phyloP scores from a whole-genome alignment of 2,329 filamentous ascomycete species.

The Aureobasidium pullulans region DNA sequence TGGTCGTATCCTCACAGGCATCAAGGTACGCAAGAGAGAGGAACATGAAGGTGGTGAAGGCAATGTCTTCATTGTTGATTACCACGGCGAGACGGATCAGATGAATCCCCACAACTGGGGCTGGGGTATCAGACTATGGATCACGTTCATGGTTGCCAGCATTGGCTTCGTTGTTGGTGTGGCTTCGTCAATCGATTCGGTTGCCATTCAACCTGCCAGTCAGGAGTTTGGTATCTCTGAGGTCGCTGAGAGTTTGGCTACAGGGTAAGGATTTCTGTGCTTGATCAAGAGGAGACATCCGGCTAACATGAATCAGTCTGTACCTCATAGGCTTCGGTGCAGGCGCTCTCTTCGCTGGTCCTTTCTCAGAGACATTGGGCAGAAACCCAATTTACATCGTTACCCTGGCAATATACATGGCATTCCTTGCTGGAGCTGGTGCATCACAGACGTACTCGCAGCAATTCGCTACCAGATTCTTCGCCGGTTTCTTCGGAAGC shows the following conservation, averaged over 20 bases:
- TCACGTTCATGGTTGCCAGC: conserved; percentile 28
- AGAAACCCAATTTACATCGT: conserved; percentile 42
- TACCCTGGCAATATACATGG: conserved; percentile 40
- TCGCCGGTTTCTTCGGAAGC: conserved; percentile 42
- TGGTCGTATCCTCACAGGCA: conserved; percentile 29
- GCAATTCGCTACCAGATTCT: conserved; percentile 43
- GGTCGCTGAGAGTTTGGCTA: conserved; percentile 45
- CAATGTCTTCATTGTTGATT: conserved; percentile 33
- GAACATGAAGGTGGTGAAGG: conserved; percentile 31
- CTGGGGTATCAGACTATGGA: conserved; percentile 22
- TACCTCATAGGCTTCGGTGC: conserved; percentile 37
- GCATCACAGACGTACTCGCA: conserved; percentile 41
- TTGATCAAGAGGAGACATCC: accelerated
- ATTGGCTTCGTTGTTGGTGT: conserved; percentile 46
- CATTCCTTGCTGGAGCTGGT: conserved; percentile 43
- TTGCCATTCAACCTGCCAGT: conserved; percentile 39
- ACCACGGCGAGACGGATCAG: conserved; percentile 29
- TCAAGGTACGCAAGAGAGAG: conserved; percentile 29
- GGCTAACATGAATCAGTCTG: conserved; percentile 15
- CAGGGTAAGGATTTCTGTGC: conserved; percentile 23
- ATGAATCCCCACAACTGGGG: conserved; percentile 33
- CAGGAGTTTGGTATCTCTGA: conserved; percentile 42
- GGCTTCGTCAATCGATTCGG: conserved; percentile 48
- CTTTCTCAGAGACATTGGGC: conserved; percentile 39
- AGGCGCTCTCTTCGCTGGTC: conserved; percentile 43